Evolutionary conservation across 306 rosid genomes (phyloP).

Genomic region (Carpinus fangiana): DNA sequence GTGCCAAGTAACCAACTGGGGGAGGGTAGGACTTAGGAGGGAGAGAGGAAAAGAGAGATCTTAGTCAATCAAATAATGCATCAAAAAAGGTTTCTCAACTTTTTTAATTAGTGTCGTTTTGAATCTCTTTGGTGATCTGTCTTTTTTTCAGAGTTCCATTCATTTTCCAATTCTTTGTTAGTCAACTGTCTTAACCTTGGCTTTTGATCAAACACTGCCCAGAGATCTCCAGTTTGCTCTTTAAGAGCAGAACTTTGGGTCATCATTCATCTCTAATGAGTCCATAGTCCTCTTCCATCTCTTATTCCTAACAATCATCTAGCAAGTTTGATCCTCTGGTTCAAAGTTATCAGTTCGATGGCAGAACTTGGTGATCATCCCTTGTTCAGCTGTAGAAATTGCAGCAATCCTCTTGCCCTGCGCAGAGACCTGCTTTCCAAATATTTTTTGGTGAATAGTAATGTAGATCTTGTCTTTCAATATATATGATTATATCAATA

Average conservation of each 20-base stretch:
- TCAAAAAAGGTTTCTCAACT: no score
- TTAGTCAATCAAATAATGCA: not conserved
- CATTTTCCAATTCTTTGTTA: not conserved
- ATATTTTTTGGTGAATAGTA: slow-evolving; percentile 24
- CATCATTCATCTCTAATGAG: not conserved
- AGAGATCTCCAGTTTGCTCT: not conserved
- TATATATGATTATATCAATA: not conserved
- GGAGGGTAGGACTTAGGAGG: no score
- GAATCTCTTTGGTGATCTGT: no score
- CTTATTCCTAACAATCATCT: not conserved
- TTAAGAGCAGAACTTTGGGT: not conserved
- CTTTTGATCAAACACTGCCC: not conserved
- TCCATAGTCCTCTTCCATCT: not conserved
- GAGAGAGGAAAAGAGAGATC: not conserved
- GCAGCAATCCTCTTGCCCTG: slow-evolving; percentile 38
- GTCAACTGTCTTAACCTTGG: not conserved
- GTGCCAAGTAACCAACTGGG: no score
- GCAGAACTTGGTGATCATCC: slow-evolving; percentile 22
- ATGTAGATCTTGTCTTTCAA: not conserved
- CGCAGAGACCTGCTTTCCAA: slow-evolving; percentile 38
- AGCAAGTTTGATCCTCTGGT: not conserved
- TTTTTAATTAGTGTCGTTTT: no score
- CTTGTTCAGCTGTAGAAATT: slow-evolving; percentile 31
- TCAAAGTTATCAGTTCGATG: slow-evolving; percentile 16
- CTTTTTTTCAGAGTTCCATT: not conserved